These are phyloP conservation scores for Fraxinus xanthoxyloides DNA, from an alignment of 305 asterid species.

Conservation along the genomic window DNA sequence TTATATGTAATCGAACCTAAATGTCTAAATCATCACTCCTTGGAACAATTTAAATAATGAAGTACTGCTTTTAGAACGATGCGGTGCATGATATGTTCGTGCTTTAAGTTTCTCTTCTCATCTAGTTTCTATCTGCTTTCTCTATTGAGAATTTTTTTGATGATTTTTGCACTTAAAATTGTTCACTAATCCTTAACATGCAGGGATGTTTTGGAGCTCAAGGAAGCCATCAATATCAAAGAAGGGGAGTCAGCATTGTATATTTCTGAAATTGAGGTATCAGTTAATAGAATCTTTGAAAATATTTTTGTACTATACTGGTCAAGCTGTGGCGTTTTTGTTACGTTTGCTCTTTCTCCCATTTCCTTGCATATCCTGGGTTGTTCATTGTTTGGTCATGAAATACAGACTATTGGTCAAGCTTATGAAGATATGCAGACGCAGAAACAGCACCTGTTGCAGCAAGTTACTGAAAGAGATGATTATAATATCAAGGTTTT, in stretches of 20 bases:
- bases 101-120: conserved; percentile 17
- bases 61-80: background rate
- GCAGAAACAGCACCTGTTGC: conserved; percentile 82
- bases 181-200: conserved; percentile 22
- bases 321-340: background rate
- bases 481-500: conserved; percentile 79
- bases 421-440: conserved; percentile 95
- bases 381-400: conserved; percentile 14
- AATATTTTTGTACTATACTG: conserved; percentile 5
- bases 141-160: conserved; percentile 1
- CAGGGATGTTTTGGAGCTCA: conserved; percentile 90
- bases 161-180: conserved; percentile 12
- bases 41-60: background rate
- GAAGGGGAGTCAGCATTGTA: conserved; percentile 82
- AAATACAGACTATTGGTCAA: conserved; percentile 81
- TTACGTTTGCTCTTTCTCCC: conserved; percentile 9
- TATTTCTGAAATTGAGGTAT: conserved; percentile 95
- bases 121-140: conserved; percentile 13
- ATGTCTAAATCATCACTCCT: background rate
- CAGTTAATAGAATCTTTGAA: conserved; percentile 14
- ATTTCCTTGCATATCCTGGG: conserved; percentile 11
- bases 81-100: background rate
- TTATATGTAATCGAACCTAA: background rate
- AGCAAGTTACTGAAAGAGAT: conserved; percentile 76
- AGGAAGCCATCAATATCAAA: conserved; percentile 84